A percentile compares a stretch with the other conserved stretches of the same genome.
Evolutionary conservation across 495 filamentous ascomycete species (phyloP).

Genomic region (Trichocladium uniseriatum): DNA sequence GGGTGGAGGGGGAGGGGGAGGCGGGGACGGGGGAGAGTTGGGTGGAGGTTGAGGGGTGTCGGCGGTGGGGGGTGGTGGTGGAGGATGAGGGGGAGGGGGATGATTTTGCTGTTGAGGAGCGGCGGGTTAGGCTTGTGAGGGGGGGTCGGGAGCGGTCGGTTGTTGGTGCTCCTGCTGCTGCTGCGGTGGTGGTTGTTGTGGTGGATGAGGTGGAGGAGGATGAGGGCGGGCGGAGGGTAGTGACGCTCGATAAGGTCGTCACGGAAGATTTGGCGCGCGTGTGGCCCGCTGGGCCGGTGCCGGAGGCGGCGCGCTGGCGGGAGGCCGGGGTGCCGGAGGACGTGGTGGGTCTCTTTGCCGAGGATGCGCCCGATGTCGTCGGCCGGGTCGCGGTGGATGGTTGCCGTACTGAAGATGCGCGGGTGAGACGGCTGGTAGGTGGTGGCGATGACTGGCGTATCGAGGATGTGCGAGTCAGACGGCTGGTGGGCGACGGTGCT

Average conservation of each 20-base stretch:
- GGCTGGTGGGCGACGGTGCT: not conserved
- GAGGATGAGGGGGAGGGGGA: not conserved
- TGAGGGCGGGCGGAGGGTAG: slow-evolving; percentile 36
- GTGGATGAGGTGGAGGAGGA: slow-evolving; percentile 18
- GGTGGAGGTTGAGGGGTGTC: not conserved
- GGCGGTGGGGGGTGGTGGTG: not conserved
- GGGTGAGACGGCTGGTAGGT: not conserved
- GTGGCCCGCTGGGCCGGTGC: not conserved
- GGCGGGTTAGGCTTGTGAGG: slow-evolving; percentile 1
- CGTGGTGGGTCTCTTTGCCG: slow-evolving; percentile 14
- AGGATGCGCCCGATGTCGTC: slow-evolving; percentile 10
- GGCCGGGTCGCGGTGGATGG: slow-evolving; percentile 9
- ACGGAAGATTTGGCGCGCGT: slow-evolving; percentile 34
- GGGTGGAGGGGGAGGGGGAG: slow-evolving; percentile 1
- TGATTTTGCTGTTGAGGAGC: not conserved
- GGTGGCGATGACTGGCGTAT: not conserved
- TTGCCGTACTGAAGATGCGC: slow-evolving; percentile 1
- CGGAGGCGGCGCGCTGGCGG: slow-evolving; percentile 9
- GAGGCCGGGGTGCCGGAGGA: slow-evolving; percentile 13
- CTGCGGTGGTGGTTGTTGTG: slow-evolving; percentile 19
- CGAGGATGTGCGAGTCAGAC: slow-evolving; percentile 1
- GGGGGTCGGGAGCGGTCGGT: slow-evolving; percentile 16
- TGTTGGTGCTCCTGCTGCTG: not conserved
- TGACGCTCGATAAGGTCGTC: slow-evolving; percentile 34
- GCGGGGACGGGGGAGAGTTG: not conserved